A percentile compares a stretch with the other conserved stretches of the same genome.
phyloP scores from a whole-genome alignment of 78 protist genomes.

The Dictyostelium purpureum region DNA sequence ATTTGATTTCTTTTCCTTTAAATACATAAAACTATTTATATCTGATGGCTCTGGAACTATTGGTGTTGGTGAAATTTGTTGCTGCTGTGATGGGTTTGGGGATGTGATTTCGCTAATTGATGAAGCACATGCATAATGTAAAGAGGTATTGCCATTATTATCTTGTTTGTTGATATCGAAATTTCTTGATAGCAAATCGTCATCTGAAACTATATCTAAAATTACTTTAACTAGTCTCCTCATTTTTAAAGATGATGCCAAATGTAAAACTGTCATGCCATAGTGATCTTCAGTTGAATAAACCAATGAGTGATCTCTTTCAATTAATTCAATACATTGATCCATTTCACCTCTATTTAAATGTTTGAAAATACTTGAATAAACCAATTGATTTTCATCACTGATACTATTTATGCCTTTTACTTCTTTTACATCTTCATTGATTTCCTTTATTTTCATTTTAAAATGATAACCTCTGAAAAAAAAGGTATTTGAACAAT shows the following conservation, averaged over 20 bases:
- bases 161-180: conserved; percentile 41
- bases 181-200: neutral
- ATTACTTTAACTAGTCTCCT: conserved; percentile 2
- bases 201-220: neutral
- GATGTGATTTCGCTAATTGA: conserved; percentile 21
- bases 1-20: conserved; percentile 26
- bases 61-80: neutral
- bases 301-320: conserved; percentile 18
- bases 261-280: conserved; percentile 47
- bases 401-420: too few relatives aligned
- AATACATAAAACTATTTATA: conserved; percentile 12
- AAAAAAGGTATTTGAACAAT: too few relatives aligned
- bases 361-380: conserved; percentile 4
- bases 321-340: neutral
- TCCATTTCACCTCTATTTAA: conserved; percentile 5
- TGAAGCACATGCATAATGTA: conserved; percentile 56
- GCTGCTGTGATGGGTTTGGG: neutral
- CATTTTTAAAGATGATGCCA: conserved; percentile 36
- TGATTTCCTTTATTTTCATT: too few relatives aligned
- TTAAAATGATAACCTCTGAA: too few relatives aligned
- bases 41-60: neutral
- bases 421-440: too few relatives aligned
- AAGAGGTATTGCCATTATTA: conserved; percentile 34
- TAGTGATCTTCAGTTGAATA: conserved; percentile 54
- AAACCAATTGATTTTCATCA: neutral